A percentile compares a stretch with the other conserved stretches of the same genome.
Conservation (phyloP, 2,329 filamentous ascomycete species). For the Fusarium subtropicale region DNA sequence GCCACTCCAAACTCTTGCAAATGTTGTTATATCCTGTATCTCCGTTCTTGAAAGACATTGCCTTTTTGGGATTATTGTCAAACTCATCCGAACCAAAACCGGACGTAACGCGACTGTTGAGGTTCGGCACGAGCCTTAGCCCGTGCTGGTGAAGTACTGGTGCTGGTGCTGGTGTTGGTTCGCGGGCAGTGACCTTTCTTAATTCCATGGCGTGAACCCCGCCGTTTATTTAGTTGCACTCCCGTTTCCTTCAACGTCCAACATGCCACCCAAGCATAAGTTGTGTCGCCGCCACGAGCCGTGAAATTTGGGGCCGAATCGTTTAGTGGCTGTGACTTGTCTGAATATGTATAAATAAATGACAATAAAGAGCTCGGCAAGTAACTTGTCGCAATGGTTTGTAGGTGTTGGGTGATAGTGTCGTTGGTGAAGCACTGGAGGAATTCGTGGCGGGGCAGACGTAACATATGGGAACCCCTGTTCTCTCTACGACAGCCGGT, state of each 20-base stretch:
- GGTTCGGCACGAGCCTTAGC: conserved; percentile 39
- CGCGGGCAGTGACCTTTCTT: conserved; percentile 1
- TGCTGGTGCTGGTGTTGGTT: conserved; percentile 15
- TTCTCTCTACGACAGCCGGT: conserved; percentile 3
- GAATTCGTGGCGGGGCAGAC: conserved; percentile 13
- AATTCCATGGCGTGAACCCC: conserved; percentile 23
- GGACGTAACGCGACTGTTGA: conserved; percentile 32
- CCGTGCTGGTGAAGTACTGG: conserved; percentile 17
- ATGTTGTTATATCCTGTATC: background rate
- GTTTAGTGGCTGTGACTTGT: conserved; percentile 4
- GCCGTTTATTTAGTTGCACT: conserved; percentile 28
- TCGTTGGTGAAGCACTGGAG: background rate
- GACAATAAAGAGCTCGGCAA: background rate
- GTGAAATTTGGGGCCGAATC: conserved; percentile 22
- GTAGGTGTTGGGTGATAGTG: background rate
- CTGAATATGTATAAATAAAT: conserved; percentile 2
- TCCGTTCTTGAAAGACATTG: conserved; percentile 17
- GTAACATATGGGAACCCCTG: conserved; percentile 12
- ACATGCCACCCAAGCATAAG: conserved; percentile 21
- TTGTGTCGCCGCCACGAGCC: conserved; percentile 27
- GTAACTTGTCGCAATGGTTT: background rate
- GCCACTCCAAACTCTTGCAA: background rate
- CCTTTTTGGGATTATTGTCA: conserved; percentile 13
- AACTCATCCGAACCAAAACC: conserved; percentile 19
- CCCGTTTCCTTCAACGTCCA: conserved; percentile 30